Evolutionary conservation across 345 rosid species (phyloP).

Genomic region (Arabis hirsuta): DNA sequence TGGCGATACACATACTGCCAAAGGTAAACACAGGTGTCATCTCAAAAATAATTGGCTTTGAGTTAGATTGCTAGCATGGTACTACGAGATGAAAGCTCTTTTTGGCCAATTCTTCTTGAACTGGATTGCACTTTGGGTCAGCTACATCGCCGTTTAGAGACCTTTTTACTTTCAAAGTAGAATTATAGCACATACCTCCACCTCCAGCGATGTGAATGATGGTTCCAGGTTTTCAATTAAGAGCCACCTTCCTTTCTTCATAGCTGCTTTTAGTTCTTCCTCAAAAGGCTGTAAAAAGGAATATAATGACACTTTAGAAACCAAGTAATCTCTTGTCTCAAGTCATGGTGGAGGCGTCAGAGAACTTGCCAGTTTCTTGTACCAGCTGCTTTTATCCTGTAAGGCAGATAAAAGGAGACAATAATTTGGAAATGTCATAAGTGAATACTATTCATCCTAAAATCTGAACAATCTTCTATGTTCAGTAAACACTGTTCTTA

Average conservation of each 20-base stretch:
- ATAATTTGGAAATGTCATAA: slow-evolving; percentile 23
- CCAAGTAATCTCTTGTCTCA: neutral
- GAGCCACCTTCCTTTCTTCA: slow-evolving; percentile 44
- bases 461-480: slow-evolving; percentile 3
- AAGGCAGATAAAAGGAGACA: slow-evolving; percentile 29
- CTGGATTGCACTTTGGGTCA: slow-evolving; percentile 1
- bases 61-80: slow-evolving; percentile 4
- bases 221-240: slow-evolving; percentile 62
- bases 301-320: slow-evolving; percentile 15
- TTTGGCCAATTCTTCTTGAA: slow-evolving; percentile 6
- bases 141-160: neutral
- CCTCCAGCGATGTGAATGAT: slow-evolving; percentile 56
- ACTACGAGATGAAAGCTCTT: slow-evolving; percentile 13
- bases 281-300: slow-evolving; percentile 53
- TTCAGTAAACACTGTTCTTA: neutral
- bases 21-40: neutral
- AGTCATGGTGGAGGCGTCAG: slow-evolving; percentile 13
- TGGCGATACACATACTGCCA: slow-evolving; percentile 17
- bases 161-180: slow-evolving; percentile 18
- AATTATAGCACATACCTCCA: slow-evolving; percentile 53
- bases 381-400: slow-evolving; percentile 57
- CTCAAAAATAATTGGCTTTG: slow-evolving; percentile 1
- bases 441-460: slow-evolving; percentile 13
- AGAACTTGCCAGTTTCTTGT: slow-evolving; percentile 48
- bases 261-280: slow-evolving; percentile 49